A percentile compares a stretch with the other conserved stretches of the same genome.
Conservation (phyloP, 116 monocot genomes). For the Thalassia testudinum region DNA sequence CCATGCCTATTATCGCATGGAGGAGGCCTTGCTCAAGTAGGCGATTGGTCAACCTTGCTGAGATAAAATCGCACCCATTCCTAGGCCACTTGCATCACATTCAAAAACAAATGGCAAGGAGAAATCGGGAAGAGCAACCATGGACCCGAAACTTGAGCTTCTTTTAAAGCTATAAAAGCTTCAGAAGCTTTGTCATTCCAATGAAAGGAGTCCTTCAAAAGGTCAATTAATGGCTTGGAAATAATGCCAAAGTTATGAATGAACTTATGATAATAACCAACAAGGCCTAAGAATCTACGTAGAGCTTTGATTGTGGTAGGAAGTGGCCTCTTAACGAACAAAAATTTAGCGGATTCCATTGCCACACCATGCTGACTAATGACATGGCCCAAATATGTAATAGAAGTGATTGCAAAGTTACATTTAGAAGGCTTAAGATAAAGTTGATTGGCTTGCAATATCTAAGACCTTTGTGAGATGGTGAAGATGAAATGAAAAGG, state of each 20-base stretch:
- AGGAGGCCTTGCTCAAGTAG: not conserved
- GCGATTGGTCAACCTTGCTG: not conserved
- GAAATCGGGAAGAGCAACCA: slow-evolving; percentile 3
- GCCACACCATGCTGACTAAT: not conserved
- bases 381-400: slow-evolving; percentile 1
- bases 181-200: not conserved
- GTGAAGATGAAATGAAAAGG: not conserved
- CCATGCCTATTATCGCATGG: too few relatives aligned
- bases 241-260: not conserved
- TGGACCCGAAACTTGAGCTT: not conserved
- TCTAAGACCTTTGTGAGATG: not conserved
- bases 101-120: not conserved
- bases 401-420: not conserved
- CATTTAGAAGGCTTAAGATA: not conserved
- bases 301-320: not conserved
- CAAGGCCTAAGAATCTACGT: not conserved
- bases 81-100: not conserved
- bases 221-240: not conserved
- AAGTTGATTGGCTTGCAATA: not conserved
- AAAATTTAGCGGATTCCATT: not conserved
- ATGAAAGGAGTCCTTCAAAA: not conserved
- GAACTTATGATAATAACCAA: not conserved
- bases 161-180: not conserved
- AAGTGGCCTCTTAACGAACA: not conserved
- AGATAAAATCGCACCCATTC: not conserved